Evolutionary conservation across 2,329 filamentous ascomycete species (phyloP), one percentile per base, ranked within the genome.

Genomic region (Colletotrichum trifolii): DNA sequence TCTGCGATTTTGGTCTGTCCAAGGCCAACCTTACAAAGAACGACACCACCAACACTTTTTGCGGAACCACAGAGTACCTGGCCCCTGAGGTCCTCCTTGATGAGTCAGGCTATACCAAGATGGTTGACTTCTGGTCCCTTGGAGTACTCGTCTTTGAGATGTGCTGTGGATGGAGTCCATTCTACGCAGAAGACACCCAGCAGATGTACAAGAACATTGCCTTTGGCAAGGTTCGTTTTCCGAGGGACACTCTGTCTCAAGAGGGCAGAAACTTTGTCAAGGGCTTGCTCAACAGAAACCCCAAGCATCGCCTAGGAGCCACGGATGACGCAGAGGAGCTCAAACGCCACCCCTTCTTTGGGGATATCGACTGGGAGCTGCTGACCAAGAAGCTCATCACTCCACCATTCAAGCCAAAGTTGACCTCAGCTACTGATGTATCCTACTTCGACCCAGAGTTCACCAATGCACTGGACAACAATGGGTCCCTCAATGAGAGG

Each of bases 161-260:
- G 96, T 99, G 96, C 82, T 99, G 96, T 73, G 96, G 96, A 39
- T 99, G 96, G 96, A 97, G 94, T 73, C 96, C 96, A 0, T 99
- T 99, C 80, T 99, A 98, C 72, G 96, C 96, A 61, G 96, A 99
- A 74, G 96, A 99, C 75, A 99, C 96, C 0, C 96, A 99, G 79
- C 96, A 99, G 78, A 99, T 99, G 96, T 99, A 99, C 84, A 99
- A 99, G 84, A 99, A 99, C 81, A 99, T 99, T 76, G 96, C 96
- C 0, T 99, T 99, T 74, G 96, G 96, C 75, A 99, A 99, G 77
- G 96, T 99, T 63, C 87, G 96, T 67, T 99, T 99, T 77, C 96
- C 96, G 8, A 88, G 94, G 69, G 96, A 99, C 77, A 97, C 96
- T 1, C 83, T 99, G 38, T 97, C 94, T 67, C 91, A 94, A 45